Conservation (phyloP, 495 filamentous ascomycete species). For the Penicillium waksmanii region DNA sequence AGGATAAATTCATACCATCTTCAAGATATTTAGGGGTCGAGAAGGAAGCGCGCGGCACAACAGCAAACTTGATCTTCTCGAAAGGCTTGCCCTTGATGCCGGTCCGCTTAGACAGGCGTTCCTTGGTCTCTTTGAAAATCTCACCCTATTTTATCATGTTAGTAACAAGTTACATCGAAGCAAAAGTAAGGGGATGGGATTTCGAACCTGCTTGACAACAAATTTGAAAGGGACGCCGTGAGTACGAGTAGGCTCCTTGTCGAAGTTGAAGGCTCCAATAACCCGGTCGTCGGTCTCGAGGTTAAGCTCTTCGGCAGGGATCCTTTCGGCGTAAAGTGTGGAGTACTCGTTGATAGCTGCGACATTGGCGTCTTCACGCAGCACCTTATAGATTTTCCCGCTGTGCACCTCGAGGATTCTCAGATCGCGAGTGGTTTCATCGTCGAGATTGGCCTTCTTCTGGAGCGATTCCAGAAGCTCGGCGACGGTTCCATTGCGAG, state of each 20-base stretch:
- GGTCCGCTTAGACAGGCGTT: slow-evolving; percentile 83
- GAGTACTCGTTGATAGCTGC: slow-evolving; percentile 82
- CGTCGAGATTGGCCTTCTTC: slow-evolving; percentile 77
- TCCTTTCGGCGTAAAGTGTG: slow-evolving; percentile 75
- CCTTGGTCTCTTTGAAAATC: slow-evolving; percentile 85
- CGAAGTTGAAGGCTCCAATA: slow-evolving; percentile 87
- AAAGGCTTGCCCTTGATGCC: slow-evolving; percentile 97
- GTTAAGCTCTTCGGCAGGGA: slow-evolving; percentile 77
- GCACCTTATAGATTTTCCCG: slow-evolving; percentile 79
- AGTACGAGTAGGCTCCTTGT: slow-evolving; percentile 76
- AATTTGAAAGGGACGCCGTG: slow-evolving; percentile 92
- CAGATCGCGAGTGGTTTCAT: slow-evolving; percentile 68
- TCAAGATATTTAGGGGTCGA: slow-evolving; percentile 78
- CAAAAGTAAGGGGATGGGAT: background rate
- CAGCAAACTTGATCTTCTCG: slow-evolving; percentile 96
- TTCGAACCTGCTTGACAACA: slow-evolving; percentile 76
- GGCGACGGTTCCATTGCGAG: slow-evolving; percentile 74
- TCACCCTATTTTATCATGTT: slow-evolving; percentile 63
- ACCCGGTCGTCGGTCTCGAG: slow-evolving; percentile 58
- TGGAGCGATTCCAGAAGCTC: slow-evolving; percentile 76
- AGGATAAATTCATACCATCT: slow-evolving; percentile 69
- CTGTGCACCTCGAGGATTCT: slow-evolving; percentile 78
- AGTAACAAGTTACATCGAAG: slow-evolving; percentile 17
- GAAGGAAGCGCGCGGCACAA: slow-evolving; percentile 71
- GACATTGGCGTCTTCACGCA: slow-evolving; percentile 65